Percentiles rank a stretch among this genome's conserved stretches.
Conservation (phyloP, 495 filamentous ascomycete species). For the Cudoniella acicularis region DNA sequence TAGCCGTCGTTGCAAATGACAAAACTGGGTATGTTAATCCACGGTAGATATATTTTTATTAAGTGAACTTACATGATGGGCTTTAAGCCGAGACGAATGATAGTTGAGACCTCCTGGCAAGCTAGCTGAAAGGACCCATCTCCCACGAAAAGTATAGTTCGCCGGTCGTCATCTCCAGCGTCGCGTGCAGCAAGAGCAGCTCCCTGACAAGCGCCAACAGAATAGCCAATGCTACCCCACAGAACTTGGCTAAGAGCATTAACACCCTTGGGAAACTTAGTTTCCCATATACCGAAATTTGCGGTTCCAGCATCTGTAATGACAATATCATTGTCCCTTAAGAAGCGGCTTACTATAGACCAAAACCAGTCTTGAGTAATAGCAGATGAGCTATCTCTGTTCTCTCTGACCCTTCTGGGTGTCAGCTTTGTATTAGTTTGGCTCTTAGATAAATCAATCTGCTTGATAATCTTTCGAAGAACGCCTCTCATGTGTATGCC, state of each 20-base stretch:
- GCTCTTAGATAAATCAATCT: conserved; percentile 55
- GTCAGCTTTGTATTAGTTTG: conserved; percentile 38
- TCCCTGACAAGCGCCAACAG: conserved; percentile 74
- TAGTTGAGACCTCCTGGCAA: conserved; percentile 80
- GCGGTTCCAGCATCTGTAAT: conserved; percentile 87
- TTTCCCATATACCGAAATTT: conserved; percentile 89
- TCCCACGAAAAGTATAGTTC: conserved; percentile 81
- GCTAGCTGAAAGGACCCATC: conserved; percentile 87
- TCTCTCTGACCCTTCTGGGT: conserved; percentile 37
- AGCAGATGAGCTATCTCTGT: conserved; percentile 47
- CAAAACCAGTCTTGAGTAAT: conserved; percentile 89
- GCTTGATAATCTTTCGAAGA: conserved; percentile 66
- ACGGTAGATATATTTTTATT: neutral
- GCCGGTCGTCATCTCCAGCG: conserved; percentile 40
- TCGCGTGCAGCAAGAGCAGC: conserved; percentile 71
- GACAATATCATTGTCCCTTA: conserved; percentile 66
- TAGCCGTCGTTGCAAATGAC: conserved; percentile 72
- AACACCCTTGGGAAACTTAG: conserved; percentile 71
- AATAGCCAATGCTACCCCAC: conserved; percentile 86
- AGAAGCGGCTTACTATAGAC: conserved; percentile 52
- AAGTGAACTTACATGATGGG: conserved; percentile 50
- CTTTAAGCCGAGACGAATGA: conserved; percentile 71
- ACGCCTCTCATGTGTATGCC: conserved; percentile 82
- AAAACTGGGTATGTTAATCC: conserved; percentile 42
- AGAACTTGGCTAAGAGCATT: conserved; percentile 79